A percentile compares a stretch with the other conserved stretches of the same genome.
These are phyloP conservation scores for Lotmaria passim DNA, from an alignment of 208 protist species.

Conservation along the genomic window DNA sequence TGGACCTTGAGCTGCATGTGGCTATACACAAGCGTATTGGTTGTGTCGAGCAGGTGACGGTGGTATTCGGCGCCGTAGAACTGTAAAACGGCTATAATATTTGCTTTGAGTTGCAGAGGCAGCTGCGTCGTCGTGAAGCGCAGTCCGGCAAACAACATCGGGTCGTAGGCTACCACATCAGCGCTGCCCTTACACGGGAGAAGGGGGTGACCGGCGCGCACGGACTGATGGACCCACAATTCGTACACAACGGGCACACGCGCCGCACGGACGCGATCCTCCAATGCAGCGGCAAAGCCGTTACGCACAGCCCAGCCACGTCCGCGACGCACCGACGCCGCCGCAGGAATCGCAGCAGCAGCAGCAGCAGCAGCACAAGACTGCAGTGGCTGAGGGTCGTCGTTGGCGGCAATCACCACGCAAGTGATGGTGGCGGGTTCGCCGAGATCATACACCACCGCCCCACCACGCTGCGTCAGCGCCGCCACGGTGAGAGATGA, in stretches of 20 bases:
- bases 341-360: no score
- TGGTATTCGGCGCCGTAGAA: conserved; percentile 77
- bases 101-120: conserved; percentile 47
- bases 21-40: conserved; percentile 59
- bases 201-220: conserved; percentile 6
- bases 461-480: conserved; percentile 46
- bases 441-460: conserved; percentile 40
- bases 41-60: conserved; percentile 54
- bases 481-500: conserved; percentile 38
- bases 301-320: conserved; percentile 14
- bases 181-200: conserved; percentile 20
- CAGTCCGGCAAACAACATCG: conserved; percentile 49
- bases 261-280: conserved; percentile 34
- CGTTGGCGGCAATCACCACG: conserved; percentile 44
- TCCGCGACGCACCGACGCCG: neutral
- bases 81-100: conserved; percentile 67
- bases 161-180: conserved; percentile 55
- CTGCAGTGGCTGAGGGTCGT: no score
- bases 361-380: no score
- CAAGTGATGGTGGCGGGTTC: conserved; percentile 26
- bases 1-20: conserved; percentile 18
- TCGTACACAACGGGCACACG: conserved; percentile 63
- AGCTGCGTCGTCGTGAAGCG: conserved; percentile 75
- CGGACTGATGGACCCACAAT: conserved; percentile 55
- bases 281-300: neutral